Evolutionary conservation across 73 alveolate genomes (phyloP), one percentile per base, ranked within the genome.

Genomic region (Paramecium sonneborni): DNA sequence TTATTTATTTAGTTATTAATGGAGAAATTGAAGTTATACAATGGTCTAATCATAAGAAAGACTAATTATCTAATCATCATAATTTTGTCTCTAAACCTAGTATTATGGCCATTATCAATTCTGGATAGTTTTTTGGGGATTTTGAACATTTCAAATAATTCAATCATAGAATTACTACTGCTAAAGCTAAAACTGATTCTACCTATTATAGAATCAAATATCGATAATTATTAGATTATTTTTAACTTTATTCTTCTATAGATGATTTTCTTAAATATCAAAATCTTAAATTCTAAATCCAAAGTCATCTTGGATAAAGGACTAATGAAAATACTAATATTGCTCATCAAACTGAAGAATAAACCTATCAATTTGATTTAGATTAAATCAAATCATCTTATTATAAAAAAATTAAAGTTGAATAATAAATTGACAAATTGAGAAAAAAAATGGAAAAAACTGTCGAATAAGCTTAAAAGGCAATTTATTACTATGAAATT

Each of bases 91-190:
- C 39, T 14, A 67, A 67, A 34, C 85, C 39, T 5, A 67, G 14
- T 30, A 34, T 67, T 30, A 67, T 30, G 46, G 85, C 52, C 10
- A 32, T 67, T 14, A 67, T 67, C 2, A 34, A 34, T 67, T 34
- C 85, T 30, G 85, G 85, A 1, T 34, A 67, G 15, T 67, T 67
- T 67, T 67, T 67, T 67, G 85, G 85, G 7, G 85, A 67, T 14
- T 24, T 12, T 26, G 85, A 67, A 34, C 85, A 67, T 26, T 67
- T 34, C 2, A 32, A 67, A 23, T 15, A 67, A 32, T 26, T 67
- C 6, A 28, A 24, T 15, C 20, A 24, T 15, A 67, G 85, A 67
- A 32, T 67, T 14, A 34, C 39, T 0, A 34, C 85, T 15, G 85
- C 85, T 2, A 67, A 34, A 11, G 85, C 46, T 14, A 67, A 34